These are phyloP conservation scores for Emmonsiellopsis sp. DNA, from an alignment of 2,329 filamentous ascomycete genomes.

Conservation along the genomic window DNA sequence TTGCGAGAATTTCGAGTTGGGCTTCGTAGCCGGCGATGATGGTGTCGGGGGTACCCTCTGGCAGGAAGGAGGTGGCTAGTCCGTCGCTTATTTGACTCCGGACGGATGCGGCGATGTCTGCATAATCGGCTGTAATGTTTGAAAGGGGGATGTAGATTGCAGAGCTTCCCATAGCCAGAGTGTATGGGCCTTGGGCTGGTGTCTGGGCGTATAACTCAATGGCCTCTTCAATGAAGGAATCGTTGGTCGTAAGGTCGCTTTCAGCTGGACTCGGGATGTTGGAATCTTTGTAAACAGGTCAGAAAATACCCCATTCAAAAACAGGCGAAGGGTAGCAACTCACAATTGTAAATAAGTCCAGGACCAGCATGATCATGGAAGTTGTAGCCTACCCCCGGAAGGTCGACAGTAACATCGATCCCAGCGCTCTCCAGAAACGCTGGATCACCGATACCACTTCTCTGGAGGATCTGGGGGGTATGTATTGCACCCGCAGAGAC, in stretches of 20 bases:
- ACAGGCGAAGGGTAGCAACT: background rate
- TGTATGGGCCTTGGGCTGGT: background rate
- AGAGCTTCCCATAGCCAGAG: background rate
- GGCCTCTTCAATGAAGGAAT: background rate
- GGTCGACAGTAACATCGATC: slow-evolving; percentile 32
- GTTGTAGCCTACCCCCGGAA: slow-evolving; percentile 38
- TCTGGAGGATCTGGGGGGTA: slow-evolving; percentile 37
- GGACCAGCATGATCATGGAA: slow-evolving; percentile 13
- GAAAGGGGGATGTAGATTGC: background rate
- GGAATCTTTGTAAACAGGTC: background rate
- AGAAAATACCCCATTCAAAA: background rate
- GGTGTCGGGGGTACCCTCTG: background rate
- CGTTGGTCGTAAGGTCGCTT: background rate
- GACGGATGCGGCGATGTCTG: background rate
- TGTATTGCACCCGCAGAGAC: slow-evolving; percentile 31
- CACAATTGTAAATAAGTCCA: background rate
- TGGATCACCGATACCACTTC: slow-evolving; percentile 37
- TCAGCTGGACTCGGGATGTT: background rate
- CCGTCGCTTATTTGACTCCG: background rate
- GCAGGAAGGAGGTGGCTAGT: background rate
- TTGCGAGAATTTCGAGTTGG: background rate
- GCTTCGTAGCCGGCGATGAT: background rate
- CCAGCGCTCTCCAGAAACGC: slow-evolving; percentile 25
- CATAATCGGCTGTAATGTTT: background rate
- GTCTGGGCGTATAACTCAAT: background rate